Conservation (phyloP, 2,329 filamentous ascomycete species). For the Chaetomium sp. region DNA sequence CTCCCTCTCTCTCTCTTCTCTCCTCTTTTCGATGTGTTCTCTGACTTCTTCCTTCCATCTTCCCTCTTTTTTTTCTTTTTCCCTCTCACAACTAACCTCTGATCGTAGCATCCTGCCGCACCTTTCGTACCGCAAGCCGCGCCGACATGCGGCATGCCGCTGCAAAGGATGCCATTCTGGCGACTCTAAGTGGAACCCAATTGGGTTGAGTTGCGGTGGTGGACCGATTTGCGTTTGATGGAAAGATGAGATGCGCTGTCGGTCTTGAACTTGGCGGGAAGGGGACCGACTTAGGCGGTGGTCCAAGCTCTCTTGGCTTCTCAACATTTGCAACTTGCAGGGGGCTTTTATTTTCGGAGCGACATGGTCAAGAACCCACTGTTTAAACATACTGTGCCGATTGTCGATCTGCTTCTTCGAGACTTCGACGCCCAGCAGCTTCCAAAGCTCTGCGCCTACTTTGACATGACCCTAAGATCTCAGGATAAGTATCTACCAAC, state of each 20-base stretch:
- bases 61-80: background rate
- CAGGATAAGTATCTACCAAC: no score
- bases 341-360: constrained; percentile 2
- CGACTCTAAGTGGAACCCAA: constrained; percentile 27
- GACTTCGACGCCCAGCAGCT: background rate
- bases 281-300: constrained; percentile 20
- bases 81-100: constrained; percentile 52
- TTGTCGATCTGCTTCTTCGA: background rate
- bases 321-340: constrained; percentile 14
- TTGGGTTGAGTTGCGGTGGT: constrained; percentile 22
- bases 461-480: background rate
- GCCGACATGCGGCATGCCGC: constrained; percentile 65
- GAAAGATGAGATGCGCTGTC: constrained; percentile 11
- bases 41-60: background rate
- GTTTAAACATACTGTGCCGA: background rate
- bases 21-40: background rate
- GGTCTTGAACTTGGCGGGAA: constrained; percentile 14
- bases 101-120: constrained; percentile 55
- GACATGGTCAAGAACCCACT: background rate
- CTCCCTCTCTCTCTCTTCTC: background rate
- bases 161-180: constrained; percentile 66
- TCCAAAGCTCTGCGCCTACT: background rate
- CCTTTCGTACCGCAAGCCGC: constrained; percentile 58
- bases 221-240: constrained; percentile 17
- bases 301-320: constrained; percentile 22